phyloP scores from a whole-genome alignment of 257 asterid genomes.

The Henckelia pumila region DNA sequence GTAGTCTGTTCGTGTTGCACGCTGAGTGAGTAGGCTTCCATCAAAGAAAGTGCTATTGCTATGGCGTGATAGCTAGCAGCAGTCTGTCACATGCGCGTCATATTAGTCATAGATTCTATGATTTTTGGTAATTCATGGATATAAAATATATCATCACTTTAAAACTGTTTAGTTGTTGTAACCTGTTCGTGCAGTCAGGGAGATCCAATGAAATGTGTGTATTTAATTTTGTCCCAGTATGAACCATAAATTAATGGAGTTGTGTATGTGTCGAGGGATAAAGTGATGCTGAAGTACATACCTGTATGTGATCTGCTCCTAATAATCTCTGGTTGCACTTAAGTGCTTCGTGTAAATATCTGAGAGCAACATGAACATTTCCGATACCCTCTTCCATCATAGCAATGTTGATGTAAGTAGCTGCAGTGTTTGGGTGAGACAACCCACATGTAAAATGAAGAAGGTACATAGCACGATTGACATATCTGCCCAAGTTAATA shows the following conservation, averaged over 20 bases:
- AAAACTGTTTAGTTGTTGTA: slow-evolving; percentile 14
- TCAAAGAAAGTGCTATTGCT: slow-evolving; percentile 97
- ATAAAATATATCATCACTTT: slow-evolving; percentile 17
- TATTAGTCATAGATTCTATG: slow-evolving; percentile 15
- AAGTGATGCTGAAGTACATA: slow-evolving; percentile 29
- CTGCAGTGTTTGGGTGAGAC: slow-evolving; percentile 99
- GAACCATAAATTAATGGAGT: neutral
- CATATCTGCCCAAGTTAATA: slow-evolving; percentile 59
- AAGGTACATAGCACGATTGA: slow-evolving; percentile 95
- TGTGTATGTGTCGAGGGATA: neutral
- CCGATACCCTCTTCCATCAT: slow-evolving; percentile 99
- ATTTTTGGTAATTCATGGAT: slow-evolving; percentile 26
- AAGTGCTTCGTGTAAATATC: slow-evolving; percentile 98
- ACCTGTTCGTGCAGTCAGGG: slow-evolving; percentile 2
- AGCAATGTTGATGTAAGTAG: slow-evolving; percentile 96
- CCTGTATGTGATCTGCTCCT: slow-evolving; percentile 99
- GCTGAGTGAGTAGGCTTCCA: slow-evolving; percentile 99
- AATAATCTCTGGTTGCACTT: slow-evolving; percentile 86
- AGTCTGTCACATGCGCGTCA: slow-evolving; percentile 55
- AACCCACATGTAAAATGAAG: slow-evolving; percentile 97
- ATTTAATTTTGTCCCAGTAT: neutral
- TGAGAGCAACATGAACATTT: slow-evolving; percentile 93
- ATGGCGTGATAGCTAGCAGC: slow-evolving; percentile 99
- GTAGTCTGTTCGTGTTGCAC: slow-evolving; percentile 99
- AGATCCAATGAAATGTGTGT: neutral